Conservation (phyloP, 73 alveolate genomes). For the Symbiodinium pilosum region DNA sequence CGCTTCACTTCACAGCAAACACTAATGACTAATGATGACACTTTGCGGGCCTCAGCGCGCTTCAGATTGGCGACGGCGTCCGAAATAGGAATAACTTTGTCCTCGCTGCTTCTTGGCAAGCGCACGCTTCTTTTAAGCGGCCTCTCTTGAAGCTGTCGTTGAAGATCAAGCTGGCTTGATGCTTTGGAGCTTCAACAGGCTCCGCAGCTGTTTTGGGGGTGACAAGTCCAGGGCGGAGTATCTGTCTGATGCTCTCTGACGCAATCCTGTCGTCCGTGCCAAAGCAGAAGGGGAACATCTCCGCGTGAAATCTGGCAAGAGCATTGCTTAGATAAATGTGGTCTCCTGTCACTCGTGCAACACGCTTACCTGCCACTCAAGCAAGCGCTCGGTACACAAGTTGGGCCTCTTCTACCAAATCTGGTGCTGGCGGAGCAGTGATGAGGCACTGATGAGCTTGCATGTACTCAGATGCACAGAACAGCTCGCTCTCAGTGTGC, state of each 20-base stretch:
- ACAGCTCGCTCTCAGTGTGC: neutral
- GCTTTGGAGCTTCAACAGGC: too few species aligned
- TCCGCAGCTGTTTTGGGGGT: too few species aligned
- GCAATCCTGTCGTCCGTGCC: slow-evolving; percentile 76
- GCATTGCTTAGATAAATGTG: too few species aligned
- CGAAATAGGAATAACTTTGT: slow-evolving; percentile 27
- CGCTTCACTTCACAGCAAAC: too few species aligned
- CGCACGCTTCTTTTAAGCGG: too few species aligned
- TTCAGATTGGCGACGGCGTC: slow-evolving; percentile 51
- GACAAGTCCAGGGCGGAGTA: too few species aligned
- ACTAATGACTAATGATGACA: too few species aligned
- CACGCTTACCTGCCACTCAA: neutral
- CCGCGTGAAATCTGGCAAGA: slow-evolving; percentile 51
- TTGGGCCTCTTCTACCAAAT: slow-evolving; percentile 11
- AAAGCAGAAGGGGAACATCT: slow-evolving; percentile 64
- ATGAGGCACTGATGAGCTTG: slow-evolving; percentile 46
- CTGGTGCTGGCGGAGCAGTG: slow-evolving; percentile 68
- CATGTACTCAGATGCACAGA: neutral
- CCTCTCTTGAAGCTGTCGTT: too few species aligned
- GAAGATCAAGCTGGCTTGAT: too few species aligned
- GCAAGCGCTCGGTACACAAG: neutral
- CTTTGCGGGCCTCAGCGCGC: slow-evolving; percentile 49
- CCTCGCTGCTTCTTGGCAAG: too few species aligned
- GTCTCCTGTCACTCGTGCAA: neutral
- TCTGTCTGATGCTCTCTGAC: too few species aligned